Evolutionary conservation across 768 basidiomycete species (phyloP).

Genomic region (Tulasnella sp.): DNA sequence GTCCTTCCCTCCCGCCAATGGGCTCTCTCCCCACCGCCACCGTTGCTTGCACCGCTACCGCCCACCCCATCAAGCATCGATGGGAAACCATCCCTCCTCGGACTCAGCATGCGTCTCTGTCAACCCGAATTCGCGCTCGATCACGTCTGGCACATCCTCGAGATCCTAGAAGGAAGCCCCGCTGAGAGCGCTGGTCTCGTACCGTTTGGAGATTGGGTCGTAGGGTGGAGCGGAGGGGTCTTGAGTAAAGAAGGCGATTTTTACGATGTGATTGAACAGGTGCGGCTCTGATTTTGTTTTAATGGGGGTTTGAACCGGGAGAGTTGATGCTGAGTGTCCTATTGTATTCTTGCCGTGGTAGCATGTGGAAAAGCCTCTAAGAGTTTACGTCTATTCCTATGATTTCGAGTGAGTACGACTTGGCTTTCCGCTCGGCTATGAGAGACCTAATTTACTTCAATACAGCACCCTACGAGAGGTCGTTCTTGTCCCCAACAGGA

Average conservation of each 20-base stretch:
- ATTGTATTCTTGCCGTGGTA: no score
- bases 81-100: constrained; percentile 70
- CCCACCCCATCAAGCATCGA: constrained; percentile 17
- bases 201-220: constrained; percentile 68
- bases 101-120: constrained; percentile 88
- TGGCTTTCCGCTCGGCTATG: neutral
- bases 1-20: constrained; percentile 79
- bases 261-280: constrained; percentile 88
- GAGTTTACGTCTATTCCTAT: constrained; percentile 92
- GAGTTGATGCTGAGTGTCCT: constrained; percentile 11
- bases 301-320: no score
- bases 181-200: constrained; percentile 95
- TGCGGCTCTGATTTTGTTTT: no score
- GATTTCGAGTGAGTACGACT: constrained; percentile 74
- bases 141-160: constrained; percentile 96
- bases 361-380: constrained; percentile 88
- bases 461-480: constrained; percentile 81
- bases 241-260: constrained; percentile 89
- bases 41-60: constrained; percentile 30
- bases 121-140: constrained; percentile 80
- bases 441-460: constrained; percentile 9
- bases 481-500: constrained; percentile 86
- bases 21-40: constrained; percentile 33
- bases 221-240: constrained; percentile 92
- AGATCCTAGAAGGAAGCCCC: constrained; percentile 91